Conservation (phyloP, 805 yeast species). For the Ogataea pilisensis region DNA sequence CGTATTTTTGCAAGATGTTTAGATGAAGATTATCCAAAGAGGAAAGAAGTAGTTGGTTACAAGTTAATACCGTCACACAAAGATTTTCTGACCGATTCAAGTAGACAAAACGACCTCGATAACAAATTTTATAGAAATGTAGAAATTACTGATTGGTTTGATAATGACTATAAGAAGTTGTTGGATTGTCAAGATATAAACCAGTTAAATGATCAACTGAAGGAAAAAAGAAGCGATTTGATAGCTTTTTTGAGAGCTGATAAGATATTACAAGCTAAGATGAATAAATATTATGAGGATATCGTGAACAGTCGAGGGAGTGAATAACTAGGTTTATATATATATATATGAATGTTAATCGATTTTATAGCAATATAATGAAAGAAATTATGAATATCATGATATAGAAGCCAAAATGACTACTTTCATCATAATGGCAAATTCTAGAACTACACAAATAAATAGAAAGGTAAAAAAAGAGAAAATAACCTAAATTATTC, state of each 20-base stretch:
- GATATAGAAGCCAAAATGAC: no score
- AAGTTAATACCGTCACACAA: constrained; percentile 24
- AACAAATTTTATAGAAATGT: constrained; percentile 24
- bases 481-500: no score
- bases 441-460: no score
- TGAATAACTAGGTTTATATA: background rate
- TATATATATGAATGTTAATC: no score
- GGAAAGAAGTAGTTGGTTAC: constrained; percentile 26
- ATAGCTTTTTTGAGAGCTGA: constrained; percentile 31
- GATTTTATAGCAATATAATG: no score
- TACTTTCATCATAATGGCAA: no score
- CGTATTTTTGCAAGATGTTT: constrained; percentile 42
- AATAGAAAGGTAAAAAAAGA: no score
- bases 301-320: constrained; percentile 2
- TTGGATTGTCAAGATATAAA: background rate
- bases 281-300: constrained; percentile 26
- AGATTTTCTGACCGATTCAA: constrained; percentile 5
- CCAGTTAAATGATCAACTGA: constrained; percentile 1
- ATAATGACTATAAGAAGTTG: constrained; percentile 28
- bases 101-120: constrained; percentile 1
- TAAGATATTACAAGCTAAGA: constrained; percentile 24
- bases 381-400: background rate
- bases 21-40: constrained; percentile 19
- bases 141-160: constrained; percentile 36
- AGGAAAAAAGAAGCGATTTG: constrained; percentile 14